Conservation (phyloP, 2,329 filamentous ascomycete species). For the Clarireedia homoeocarpa region DNA sequence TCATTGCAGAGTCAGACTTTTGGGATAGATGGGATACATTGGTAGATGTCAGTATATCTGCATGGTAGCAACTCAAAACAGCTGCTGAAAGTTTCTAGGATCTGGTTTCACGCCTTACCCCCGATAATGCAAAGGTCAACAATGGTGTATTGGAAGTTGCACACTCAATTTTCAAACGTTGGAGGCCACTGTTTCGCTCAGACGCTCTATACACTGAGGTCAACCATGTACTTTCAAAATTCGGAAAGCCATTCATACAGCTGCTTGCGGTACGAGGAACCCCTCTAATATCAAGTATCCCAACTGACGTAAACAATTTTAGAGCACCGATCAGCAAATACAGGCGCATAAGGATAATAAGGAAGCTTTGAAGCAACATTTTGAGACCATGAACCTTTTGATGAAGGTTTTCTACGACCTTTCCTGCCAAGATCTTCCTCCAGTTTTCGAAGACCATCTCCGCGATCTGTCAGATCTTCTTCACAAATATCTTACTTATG, state of each 20-base stretch:
- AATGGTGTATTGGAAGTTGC: slow-evolving; percentile 94
- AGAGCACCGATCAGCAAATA: slow-evolving; percentile 65
- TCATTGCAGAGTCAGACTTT: slow-evolving; percentile 97
- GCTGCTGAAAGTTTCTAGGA: slow-evolving; percentile 44
- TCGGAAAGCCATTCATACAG: slow-evolving; percentile 74
- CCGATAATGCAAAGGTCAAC: slow-evolving; percentile 75
- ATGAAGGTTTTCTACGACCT: slow-evolving; percentile 93
- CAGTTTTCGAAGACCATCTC: slow-evolving; percentile 88
- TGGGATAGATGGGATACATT: slow-evolving; percentile 95
- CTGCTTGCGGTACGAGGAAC: slow-evolving; percentile 58
- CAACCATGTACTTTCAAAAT: slow-evolving; percentile 85
- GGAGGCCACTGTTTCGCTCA: slow-evolving; percentile 88
- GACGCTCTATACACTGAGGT: slow-evolving; percentile 92
- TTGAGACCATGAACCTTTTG: slow-evolving; percentile 78
- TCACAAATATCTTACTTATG: slow-evolving; percentile 88
- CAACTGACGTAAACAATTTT: slow-evolving; percentile 10
- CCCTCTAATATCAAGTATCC: background rate
- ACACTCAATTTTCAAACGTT: slow-evolving; percentile 94
- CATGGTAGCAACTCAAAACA: background rate
- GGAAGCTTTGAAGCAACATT: slow-evolving; percentile 65
- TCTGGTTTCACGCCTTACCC: slow-evolving; percentile 78
- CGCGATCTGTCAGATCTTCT: slow-evolving; percentile 67
- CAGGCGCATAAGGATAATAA: slow-evolving; percentile 70
- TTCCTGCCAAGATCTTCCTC: slow-evolving; percentile 93
- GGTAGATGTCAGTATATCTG: slow-evolving; percentile 55